Evolutionary conservation across 345 rosid genomes (phyloP), one percentile per base, ranked within the genome.

Genomic region (Citrus cavaleriei): DNA sequence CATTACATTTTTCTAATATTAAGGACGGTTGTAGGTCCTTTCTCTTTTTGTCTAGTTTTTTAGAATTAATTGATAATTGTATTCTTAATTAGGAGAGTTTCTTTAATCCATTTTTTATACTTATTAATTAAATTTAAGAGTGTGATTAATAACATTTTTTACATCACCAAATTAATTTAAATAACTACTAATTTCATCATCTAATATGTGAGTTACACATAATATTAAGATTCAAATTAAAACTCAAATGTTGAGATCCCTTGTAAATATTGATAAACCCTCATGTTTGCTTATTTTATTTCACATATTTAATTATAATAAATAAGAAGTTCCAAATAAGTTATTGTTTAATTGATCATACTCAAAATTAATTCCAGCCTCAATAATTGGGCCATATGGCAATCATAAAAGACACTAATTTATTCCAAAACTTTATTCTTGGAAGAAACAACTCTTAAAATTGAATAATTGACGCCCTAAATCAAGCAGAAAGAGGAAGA

Each of bases 41-140:
- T 81, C 49, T 73, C 65, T 82, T 64, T 64, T 70, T 78, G 79
- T 78, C 85, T 57, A 63, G 16, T 70, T 74, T 70, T 58, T 82
- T 78, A 79, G 82, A 78, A 51, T 82, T 64, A 32, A 55, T 55
- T 10, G 51, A 73, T 60, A 46, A 46, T 46, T 46, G 1, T 12
- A 46, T 46, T 12, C 4, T 46, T 46, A 54, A 18, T 34, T 21
- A 70, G 6, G 4, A 30, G 61, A 51, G 61, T 10, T 49, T 70
- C 61, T 70, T 28, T 30, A 2, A 28, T 70, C 22, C 6, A 12
- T 70, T 25, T 69, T 28, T 1, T 7, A 5, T 28, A 42, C 1
- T 19, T 2, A 21, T 70, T 4, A 28, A 3, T 28, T 18, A 30
- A 65, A 30, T 19, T 32, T 7, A 32, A 32, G 35, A 30, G 12